Base-by-base conservation (phyloP, 2,329 filamentous ascomycete species). In the Corynespora cassiicola region DNA sequence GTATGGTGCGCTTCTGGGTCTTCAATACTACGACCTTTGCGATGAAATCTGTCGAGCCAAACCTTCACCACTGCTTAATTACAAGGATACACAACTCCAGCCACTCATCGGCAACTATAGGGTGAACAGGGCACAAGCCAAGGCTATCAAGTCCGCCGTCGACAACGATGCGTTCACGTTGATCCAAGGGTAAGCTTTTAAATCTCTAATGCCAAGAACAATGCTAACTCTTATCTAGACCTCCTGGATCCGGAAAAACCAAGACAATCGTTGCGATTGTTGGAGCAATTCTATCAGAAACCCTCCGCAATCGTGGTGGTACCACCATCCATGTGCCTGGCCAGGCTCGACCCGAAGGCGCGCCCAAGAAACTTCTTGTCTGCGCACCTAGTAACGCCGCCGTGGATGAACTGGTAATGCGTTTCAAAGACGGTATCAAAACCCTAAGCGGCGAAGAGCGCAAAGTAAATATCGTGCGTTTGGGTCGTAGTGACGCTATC, bases 371-470 rank as follows among this genome's bases (percentile, higher is more conserved):
- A 68, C 77, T 99, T 17, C 79, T 99, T 17, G 89, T 99, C 16
- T 99, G 94, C 62, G 94, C 94, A n/a, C 94, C 94, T 10, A 97
- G 91, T 77, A 99, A 99, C 68, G 94, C 94, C 6, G 94, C 94
- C 20, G 94, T 99, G 5, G 94, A 99, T 65, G 94, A 99, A 67
- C 68, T 99, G 47, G 94, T 99, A 12, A 84, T 96, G 66, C 86
- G 94, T 72, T 80, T 99, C 59, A 97, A 95, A 70, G 76, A 82
- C 36, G 94, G 94, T 4, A 80, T 99, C 35, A 92, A 85, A 60
- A 91, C 89, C 1, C 77, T 81, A 42, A 81, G 79, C 27, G 92
- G 94, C 2, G 78, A 83, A 18, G 75, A 76, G 9, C 85, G 88
- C 52, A 87, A 88, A 50, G 80, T 97, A 59, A 90, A 89, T 31